These are phyloP conservation scores for Penicillium robsamsonii DNA, from an alignment of 495 filamentous ascomycete genomes.

Conservation along the genomic window DNA sequence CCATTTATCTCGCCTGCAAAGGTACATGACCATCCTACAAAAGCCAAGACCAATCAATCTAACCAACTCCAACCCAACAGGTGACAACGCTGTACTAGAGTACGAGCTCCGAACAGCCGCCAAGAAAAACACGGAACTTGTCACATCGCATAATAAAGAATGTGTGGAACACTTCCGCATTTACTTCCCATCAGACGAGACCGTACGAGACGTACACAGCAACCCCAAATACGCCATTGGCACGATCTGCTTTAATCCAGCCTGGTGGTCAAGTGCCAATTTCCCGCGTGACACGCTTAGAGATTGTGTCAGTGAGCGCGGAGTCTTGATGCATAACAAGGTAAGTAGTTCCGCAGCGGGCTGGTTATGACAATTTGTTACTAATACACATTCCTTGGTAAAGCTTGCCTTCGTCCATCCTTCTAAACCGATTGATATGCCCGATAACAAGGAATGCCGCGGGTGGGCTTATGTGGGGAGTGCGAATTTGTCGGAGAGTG, in stretches of 20 bases:
- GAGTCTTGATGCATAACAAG: constrained; percentile 88
- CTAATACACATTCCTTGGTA: constrained; percentile 8
- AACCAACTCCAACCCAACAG: constrained; percentile 30
- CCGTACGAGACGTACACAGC: constrained; percentile 63
- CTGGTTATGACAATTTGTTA: neutral
- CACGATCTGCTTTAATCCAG: constrained; percentile 72
- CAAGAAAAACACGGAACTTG: constrained; percentile 27
- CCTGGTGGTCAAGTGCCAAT: constrained; percentile 60
- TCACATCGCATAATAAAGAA: constrained; percentile 25
- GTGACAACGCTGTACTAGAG: constrained; percentile 58
- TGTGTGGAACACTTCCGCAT: constrained; percentile 60
- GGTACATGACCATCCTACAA: constrained; percentile 42
- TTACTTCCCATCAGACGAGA: constrained; percentile 79
- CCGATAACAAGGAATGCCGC: constrained; percentile 24
- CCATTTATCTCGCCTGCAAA: constrained; percentile 72
- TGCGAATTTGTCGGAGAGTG: constrained; percentile 87
- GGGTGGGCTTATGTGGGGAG: constrained; percentile 89
- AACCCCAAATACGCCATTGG: constrained; percentile 58
- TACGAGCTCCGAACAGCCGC: constrained; percentile 45
- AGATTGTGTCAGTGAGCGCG: constrained; percentile 68
- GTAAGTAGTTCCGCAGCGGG: constrained; percentile 22
- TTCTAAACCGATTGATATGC: constrained; percentile 30
- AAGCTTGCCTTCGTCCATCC: constrained; percentile 66
- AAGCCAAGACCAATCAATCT: neutral
- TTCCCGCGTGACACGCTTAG: constrained; percentile 72